These are phyloP conservation scores for Colletotrichum liriopes DNA, from an alignment of 2,329 filamentous ascomycete genomes.

Conservation along the genomic window DNA sequence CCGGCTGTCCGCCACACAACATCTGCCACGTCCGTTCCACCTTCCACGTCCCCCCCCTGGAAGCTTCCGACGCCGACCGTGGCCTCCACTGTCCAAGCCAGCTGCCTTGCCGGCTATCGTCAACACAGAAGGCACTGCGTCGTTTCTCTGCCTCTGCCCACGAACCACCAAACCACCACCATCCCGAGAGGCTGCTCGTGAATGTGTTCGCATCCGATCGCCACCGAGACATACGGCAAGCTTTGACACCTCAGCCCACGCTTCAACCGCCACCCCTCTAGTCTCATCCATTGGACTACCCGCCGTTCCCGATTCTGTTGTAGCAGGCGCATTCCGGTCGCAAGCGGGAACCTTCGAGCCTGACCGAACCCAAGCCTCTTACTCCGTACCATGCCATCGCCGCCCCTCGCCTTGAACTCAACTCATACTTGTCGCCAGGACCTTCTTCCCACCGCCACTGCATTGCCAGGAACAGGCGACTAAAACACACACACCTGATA, in stretches of 20 bases:
- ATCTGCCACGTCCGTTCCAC: conserved; percentile 38
- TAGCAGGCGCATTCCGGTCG: conserved; percentile 35
- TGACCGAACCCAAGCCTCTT: conserved; percentile 29
- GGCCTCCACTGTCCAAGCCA: conserved; percentile 20
- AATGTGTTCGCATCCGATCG: conserved; percentile 4
- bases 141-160: conserved; percentile 8
- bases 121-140: conserved; percentile 20
- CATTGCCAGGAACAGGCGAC: conserved; percentile 26
- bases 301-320: conserved; percentile 23
- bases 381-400: conserved; percentile 36
- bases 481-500: conserved; percentile 7
- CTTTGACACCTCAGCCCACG: conserved; percentile 10
- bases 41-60: background rate
- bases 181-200: conserved; percentile 32
- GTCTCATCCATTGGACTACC: background rate
- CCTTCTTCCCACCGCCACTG: conserved; percentile 2
- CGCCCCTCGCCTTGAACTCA: conserved; percentile 26
- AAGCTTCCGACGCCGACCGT: conserved; percentile 14
- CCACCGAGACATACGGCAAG: background rate
- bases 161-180: background rate
- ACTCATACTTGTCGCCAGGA: conserved; percentile 35
- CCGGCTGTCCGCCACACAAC: conserved; percentile 24
- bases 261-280: conserved; percentile 3
- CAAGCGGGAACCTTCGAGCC: conserved; percentile 39
- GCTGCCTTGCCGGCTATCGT: conserved; percentile 23